These are phyloP conservation scores for Apophysomyces variabilis DNA, from an alignment of 371 early-diverging fungal genomes.

Conservation along the genomic window DNA sequence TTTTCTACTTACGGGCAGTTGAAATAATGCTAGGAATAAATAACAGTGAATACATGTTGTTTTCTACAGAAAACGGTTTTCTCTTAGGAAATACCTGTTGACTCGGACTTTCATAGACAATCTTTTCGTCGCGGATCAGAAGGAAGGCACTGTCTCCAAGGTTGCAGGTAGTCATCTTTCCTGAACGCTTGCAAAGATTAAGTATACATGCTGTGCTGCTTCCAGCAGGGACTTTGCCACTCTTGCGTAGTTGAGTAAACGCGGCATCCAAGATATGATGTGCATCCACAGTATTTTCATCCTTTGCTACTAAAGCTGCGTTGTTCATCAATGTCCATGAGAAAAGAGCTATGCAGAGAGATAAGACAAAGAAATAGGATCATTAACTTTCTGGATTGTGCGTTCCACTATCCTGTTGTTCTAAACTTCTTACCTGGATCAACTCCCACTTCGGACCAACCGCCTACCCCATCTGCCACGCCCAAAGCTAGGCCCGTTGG, in stretches of 20 bases:
- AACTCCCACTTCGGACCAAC: conserved; percentile 65
- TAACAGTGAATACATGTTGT: neutral
- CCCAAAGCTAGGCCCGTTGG: conserved; percentile 64
- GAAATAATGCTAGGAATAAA: conserved; percentile 55
- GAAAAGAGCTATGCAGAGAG: conserved; percentile 56
- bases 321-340: conserved; percentile 77
- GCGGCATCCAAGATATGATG: conserved; percentile 65
- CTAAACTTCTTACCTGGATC: conserved; percentile 38
- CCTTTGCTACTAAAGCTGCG: conserved; percentile 62
- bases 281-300: conserved; percentile 53
- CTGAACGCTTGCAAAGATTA: conserved; percentile 64
- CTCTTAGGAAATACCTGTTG: conserved; percentile 44
- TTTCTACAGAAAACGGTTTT: neutral
- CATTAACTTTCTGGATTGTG: neutral
- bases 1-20: conserved; percentile 63
- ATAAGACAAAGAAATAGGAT: conserved; percentile 6
- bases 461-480: conserved; percentile 77
- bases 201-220: conserved; percentile 74
- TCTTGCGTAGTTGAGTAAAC: conserved; percentile 56
- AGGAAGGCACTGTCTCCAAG: conserved; percentile 72
- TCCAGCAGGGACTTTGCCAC: conserved; percentile 68
- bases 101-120: conserved; percentile 67
- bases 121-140: conserved; percentile 61
- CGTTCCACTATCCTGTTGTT: neutral
- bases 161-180: conserved; percentile 64